Evolutionary conservation across 345 rosid species (phyloP).

Genomic region (Hevea brasiliensis): DNA sequence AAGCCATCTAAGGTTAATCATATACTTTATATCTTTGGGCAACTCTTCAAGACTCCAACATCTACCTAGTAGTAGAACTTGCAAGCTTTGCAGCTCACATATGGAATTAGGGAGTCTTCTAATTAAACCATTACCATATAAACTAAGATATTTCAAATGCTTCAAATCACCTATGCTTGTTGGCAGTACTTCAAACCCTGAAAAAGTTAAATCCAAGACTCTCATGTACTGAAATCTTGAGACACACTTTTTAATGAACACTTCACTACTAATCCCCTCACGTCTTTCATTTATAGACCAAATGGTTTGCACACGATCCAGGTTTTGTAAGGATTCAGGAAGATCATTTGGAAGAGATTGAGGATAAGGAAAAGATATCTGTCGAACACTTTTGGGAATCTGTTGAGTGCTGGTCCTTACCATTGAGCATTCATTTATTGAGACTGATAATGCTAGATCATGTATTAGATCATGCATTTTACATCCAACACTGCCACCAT

Average conservation of each 20-base stretch:
- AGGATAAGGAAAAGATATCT: slow-evolving; percentile 9
- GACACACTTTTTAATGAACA: slow-evolving; percentile 7
- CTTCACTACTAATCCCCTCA: background rate
- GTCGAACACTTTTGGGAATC: slow-evolving; percentile 17
- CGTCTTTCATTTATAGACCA: background rate
- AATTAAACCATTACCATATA: too few species aligned
- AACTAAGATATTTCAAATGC: slow-evolving; percentile 34
- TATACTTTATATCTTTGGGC: slow-evolving; percentile 15
- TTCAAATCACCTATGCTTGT: slow-evolving; percentile 17
- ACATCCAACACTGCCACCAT: background rate
- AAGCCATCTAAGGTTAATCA: slow-evolving; percentile 27
- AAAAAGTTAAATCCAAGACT: slow-evolving; percentile 14
- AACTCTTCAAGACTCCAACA: slow-evolving; percentile 25
- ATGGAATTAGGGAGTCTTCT: slow-evolving; percentile 26
- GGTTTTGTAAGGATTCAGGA: background rate
- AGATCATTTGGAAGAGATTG: background rate
- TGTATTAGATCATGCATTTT: background rate
- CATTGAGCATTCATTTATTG: slow-evolving; percentile 7
- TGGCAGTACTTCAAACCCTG: slow-evolving; percentile 19
- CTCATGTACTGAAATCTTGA: slow-evolving; percentile 15
- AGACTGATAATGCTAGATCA: slow-evolving; percentile 11
- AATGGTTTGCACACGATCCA: slow-evolving; percentile 17
- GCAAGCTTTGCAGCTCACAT: slow-evolving; percentile 27
- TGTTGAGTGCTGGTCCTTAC: background rate
- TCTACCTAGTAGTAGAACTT: slow-evolving; percentile 9